Base-by-base conservation (phyloP, 345 rosid species). In the Murraya paniculata region DNA sequence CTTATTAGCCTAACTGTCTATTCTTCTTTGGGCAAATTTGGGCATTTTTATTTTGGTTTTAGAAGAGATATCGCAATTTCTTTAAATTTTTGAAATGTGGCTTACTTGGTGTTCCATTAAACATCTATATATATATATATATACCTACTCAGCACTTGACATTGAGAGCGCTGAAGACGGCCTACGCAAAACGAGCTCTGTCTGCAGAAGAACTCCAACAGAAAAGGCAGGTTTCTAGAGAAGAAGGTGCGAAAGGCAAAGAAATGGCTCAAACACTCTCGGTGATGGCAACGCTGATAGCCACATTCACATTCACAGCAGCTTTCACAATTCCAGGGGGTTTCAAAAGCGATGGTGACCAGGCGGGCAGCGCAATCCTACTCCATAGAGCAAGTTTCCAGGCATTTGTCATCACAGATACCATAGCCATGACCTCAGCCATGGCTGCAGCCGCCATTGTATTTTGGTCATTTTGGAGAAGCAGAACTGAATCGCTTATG, bases 301-400 rank as follows among this genome's bases (percentile, higher is more conserved):
- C 68, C 45, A 69, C 84, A 19, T 72, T 82, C 64, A 82, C 73
- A 31, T 82, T 73, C 27, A 72, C 79, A 2, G 68, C 68, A n/a
- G 76, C 71, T 1, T 78, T 77, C 74, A 73, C 72, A 48, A 2
- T 82, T 71, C 75, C 78, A 1, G 79, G 79, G 19, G 79, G 84
- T 31, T 69, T 50, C 2, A 41, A n/a, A 19, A n/a, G 5, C n/a
- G 61, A 9, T 5, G 55, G 31, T 41, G 30, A 58, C 1, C 30
- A 55, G 1, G 27, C 58, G 16, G 71, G 80, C 68, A 60, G 6
- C 41, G 64, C 81, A 21, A 22, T 5, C 16, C n/a, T 77, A 50
- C 57, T 57, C 18, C 18, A 10, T 2, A 78, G 13, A 18, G 1
- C 21, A 31, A 68, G 82, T 5, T 82, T 82, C 64, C 7, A 48